These are phyloP conservation scores for Phytophthora palmivora DNA, from an alignment of 352 stramenopile genomes.

Conservation along the genomic window DNA sequence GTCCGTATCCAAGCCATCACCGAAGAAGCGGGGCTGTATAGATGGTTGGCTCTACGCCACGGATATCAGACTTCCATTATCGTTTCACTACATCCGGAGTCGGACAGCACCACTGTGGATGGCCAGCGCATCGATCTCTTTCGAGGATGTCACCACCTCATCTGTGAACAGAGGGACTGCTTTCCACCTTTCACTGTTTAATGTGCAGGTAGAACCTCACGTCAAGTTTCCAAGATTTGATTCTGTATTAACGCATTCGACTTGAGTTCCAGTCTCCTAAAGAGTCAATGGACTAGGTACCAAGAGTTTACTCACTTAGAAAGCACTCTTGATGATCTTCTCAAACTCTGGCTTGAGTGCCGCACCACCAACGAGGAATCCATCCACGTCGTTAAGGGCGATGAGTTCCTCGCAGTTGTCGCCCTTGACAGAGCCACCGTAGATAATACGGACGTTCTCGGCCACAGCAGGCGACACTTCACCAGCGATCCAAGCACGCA, in stretches of 20 bases:
- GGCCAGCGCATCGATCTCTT: conserved; percentile 19
- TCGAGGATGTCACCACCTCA: conserved; percentile 13
- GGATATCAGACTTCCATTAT: conserved; percentile 27
- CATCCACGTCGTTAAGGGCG: conserved; percentile 77
- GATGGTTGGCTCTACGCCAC: conserved; percentile 16
- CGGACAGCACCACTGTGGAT: conserved; percentile 24
- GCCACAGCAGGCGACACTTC: conserved; percentile 68
- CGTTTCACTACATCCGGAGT: conserved; percentile 10
- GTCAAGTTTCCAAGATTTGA: conserved; percentile 6
- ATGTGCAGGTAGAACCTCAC: conserved; percentile 11
- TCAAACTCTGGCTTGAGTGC: conserved; percentile 92
- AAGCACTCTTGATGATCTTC: conserved; percentile 70
- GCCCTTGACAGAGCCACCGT: conserved; percentile 89
- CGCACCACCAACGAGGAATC: conserved; percentile 92
- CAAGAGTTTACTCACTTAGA: conserved; percentile 32
- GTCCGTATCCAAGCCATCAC: conserved; percentile 22
- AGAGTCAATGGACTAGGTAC: conserved; percentile 1
- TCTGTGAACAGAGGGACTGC: conserved; percentile 40
- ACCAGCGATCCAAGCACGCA: conserved; percentile 64
- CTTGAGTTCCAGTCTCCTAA: conserved; percentile 5
- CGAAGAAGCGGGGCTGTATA: conserved; percentile 13
- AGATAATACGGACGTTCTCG: conserved; percentile 79
- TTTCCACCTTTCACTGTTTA: conserved; percentile 35
- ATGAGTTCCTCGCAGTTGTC: conserved; percentile 89
- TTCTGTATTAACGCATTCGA: conserved; percentile 22